Evolutionary conservation across 2,329 filamentous ascomycete species (phyloP), one percentile per base, ranked within the genome.

Genomic region (Penicillium sp.): DNA sequence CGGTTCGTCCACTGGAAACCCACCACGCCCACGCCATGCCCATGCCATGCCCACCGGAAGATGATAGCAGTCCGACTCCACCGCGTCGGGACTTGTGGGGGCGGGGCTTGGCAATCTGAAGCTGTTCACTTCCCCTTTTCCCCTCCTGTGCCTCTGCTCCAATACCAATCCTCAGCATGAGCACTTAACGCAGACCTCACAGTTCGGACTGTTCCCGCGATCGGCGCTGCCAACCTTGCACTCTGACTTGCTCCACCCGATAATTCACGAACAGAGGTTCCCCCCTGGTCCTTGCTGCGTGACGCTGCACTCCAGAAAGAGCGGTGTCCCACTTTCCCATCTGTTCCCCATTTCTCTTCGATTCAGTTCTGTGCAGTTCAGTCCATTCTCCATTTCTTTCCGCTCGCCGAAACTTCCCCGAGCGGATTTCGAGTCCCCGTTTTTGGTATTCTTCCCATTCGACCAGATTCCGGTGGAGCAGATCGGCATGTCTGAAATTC

Each of bases 401-500:
- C 15, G 7, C 29, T 32, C 21, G 26, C 60, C 61, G 52, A 52
- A 56, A 55, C 54, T 51, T 58, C 56, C 60, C 52, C 50, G 51
- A 30, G 40, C 18, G 21, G 36, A 26, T 24, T 27, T 42, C 18
- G 5, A 24, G 26, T 32, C 23, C 33, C 34, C 34, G 20, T 2
- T 23, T 39, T 39, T 39, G 20, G 6, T 15, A 8, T 36, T 36
- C 33, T 42, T 40, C 21, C 9, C 17, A 37, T 46, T 48, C 39
- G 26, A 8, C 29, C 12, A 17, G 27, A 24, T 40, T 40, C 21
- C 18, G n/a, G 36, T 40, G 36, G 36, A 29, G 13, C 15, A 27
- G 61, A 62, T 62, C 61, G 54, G 46, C 57, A 62, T 74, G 70
- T 59, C 68, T 39, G 61, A 65, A 49, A 62, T 76, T 53, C 66